Conservation (phyloP, 495 filamentous ascomycete species). For the Annulohypoxylon maeteangense region DNA sequence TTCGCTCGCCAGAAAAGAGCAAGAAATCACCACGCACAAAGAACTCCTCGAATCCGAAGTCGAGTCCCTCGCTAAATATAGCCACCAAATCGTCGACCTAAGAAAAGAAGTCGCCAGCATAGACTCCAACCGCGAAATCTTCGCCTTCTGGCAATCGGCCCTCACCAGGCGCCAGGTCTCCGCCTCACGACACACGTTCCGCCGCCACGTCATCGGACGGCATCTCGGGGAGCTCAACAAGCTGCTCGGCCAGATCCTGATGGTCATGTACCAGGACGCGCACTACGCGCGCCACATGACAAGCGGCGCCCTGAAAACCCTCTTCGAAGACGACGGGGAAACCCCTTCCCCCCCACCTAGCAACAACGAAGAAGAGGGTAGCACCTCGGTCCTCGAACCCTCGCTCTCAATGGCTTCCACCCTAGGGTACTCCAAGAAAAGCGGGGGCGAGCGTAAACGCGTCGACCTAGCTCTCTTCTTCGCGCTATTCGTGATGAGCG, state of each 20-base stretch:
- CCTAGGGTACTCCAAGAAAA: constrained; percentile 48
- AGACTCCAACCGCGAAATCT: constrained; percentile 32
- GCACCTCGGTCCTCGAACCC: constrained; percentile 29
- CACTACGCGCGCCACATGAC: constrained; percentile 40
- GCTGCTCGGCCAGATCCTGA: constrained; percentile 42
- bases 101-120: constrained; percentile 14
- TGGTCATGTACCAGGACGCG: constrained; percentile 46
- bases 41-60: constrained; percentile 22
- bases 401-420: constrained; percentile 30
- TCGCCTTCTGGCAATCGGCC: constrained; percentile 45
- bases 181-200: constrained; percentile 36
- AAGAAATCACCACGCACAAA: constrained; percentile 12
- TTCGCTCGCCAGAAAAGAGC: not conserved
- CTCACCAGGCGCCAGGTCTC: constrained; percentile 36
- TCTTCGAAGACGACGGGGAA: constrained; percentile 26
- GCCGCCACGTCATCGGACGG: constrained; percentile 35
- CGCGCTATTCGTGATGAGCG: constrained; percentile 45
- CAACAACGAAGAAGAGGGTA: not conserved
- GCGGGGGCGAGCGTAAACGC: constrained; percentile 51
- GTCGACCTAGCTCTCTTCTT: constrained; percentile 52
- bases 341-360: too few species aligned
- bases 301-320: constrained; percentile 37
- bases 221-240: constrained; percentile 46
- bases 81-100: constrained; percentile 1
- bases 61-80: constrained; percentile 4